Percentiles rank a stretch among this genome's conserved stretches.
Evolutionary conservation across 768 basidiomycete genomes (phyloP).

Genomic region (Grammothele lineata): DNA sequence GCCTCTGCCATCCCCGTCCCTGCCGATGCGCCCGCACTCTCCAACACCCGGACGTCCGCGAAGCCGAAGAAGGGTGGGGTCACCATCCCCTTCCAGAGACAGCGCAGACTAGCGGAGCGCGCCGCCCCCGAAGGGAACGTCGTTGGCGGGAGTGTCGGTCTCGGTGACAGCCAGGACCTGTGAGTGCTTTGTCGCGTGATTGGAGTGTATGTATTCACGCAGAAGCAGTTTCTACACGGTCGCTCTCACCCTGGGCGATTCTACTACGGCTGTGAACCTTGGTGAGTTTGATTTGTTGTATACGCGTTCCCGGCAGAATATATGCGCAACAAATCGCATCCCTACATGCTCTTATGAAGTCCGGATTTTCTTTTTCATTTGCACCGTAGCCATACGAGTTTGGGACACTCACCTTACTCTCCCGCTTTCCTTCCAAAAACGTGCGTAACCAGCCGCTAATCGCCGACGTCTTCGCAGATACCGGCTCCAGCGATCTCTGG

Average conservation of each 20-base stretch:
- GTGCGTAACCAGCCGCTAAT: no score
- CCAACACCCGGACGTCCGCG: not conserved
- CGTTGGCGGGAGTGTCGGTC: conserved; percentile 35
- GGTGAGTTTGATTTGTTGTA: no score
- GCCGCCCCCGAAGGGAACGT: conserved; percentile 5
- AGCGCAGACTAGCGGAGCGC: conserved; percentile 9
- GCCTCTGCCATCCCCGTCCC: conserved; percentile 2
- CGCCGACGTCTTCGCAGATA: conserved; percentile 43
- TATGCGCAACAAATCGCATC: not conserved
- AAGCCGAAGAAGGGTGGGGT: conserved; percentile 9
- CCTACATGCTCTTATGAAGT: no score
- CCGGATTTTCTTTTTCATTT: no score
- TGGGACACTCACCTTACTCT: no score
- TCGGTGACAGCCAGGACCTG: conserved; percentile 65
- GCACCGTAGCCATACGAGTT: no score
- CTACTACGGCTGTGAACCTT: conserved; percentile 51
- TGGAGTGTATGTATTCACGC: not conserved
- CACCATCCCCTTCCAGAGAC: conserved; percentile 4
- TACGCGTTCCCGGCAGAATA: not conserved
- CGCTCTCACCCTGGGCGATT: conserved; percentile 51
- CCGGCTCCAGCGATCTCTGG: conserved; percentile 80
- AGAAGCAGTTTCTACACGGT: conserved; percentile 59
- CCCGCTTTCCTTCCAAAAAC: no score
- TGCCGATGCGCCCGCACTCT: not conserved
- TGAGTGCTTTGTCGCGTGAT: conserved; percentile 30